phyloP scores from a whole-genome alignment of 2,329 filamentous ascomycete genomes.

The Colletotrichum cordylinicola region DNA sequence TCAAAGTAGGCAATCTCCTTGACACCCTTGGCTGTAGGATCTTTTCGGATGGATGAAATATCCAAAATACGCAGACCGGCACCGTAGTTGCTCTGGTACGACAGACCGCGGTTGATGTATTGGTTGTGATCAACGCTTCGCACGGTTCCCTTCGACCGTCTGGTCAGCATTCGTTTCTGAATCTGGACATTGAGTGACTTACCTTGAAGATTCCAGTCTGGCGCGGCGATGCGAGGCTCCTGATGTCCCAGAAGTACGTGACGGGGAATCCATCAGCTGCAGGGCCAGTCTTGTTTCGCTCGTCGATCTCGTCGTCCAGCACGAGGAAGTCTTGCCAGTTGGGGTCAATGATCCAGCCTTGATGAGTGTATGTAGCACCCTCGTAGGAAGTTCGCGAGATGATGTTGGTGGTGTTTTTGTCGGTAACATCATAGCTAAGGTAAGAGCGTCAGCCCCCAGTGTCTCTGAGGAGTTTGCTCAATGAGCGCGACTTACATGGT shows the following conservation, averaged over 20 bases:
- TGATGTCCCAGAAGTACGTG: slow-evolving; percentile 59
- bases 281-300: slow-evolving; percentile 43
- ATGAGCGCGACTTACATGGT: slow-evolving; percentile 42
- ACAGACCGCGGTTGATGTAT: slow-evolving; percentile 48
- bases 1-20: slow-evolving; percentile 36
- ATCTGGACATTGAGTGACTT: too few relatives aligned
- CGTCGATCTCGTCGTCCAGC: slow-evolving; percentile 59
- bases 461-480: slow-evolving; percentile 17
- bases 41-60: slow-evolving; percentile 37
- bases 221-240: slow-evolving; percentile 31
- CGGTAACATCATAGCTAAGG: slow-evolving; percentile 52
- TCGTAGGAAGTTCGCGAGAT: slow-evolving; percentile 59
- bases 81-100: slow-evolving; percentile 56
- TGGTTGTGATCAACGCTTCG: slow-evolving; percentile 54
- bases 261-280: slow-evolving; percentile 49
- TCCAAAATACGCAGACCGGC: slow-evolving; percentile 49
- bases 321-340: slow-evolving; percentile 51
- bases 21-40: slow-evolving; percentile 49
- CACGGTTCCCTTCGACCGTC: slow-evolving; percentile 44
- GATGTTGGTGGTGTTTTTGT: slow-evolving; percentile 52
- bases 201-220: not conserved
- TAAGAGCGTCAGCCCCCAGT: not conserved
- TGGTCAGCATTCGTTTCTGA: slow-evolving; percentile 40
- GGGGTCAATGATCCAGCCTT: slow-evolving; percentile 58
- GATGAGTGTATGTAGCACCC: slow-evolving; percentile 63